A percentile compares a stretch with the other conserved stretches of the same genome.
Evolutionary conservation across 768 basidiomycete species (phyloP).

Genomic region (Multifurca ochricompacta): DNA sequence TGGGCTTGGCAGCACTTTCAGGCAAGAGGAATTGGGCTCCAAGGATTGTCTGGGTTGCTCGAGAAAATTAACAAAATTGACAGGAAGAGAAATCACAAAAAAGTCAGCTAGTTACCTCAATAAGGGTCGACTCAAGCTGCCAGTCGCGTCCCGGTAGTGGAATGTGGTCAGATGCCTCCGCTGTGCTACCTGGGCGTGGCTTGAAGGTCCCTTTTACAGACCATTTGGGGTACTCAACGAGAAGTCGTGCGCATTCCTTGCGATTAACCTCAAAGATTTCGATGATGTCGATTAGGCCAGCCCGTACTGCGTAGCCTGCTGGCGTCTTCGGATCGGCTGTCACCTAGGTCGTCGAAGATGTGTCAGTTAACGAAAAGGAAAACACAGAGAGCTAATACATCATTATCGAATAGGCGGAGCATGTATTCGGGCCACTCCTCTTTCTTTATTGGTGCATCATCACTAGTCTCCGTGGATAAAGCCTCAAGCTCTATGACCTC

Average conservation of each 20-base stretch:
- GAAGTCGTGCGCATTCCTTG: slow-evolving; percentile 84
- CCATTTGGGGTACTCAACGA: slow-evolving; percentile 86
- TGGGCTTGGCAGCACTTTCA: slow-evolving; percentile 60
- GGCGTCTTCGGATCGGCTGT: slow-evolving; percentile 70
- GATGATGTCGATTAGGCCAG: slow-evolving; percentile 65
- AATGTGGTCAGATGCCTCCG: slow-evolving; percentile 38
- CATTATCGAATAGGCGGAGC: slow-evolving; percentile 56
- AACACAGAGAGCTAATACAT: slow-evolving; percentile 28
- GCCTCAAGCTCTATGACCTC: slow-evolving; percentile 79
- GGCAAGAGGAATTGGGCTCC: slow-evolving; percentile 72
- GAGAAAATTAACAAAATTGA: not conserved
- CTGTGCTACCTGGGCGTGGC: slow-evolving; percentile 56
- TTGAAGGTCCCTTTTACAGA: slow-evolving; percentile 78
- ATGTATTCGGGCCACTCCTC: slow-evolving; percentile 78
- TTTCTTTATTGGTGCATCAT: slow-evolving; percentile 66
- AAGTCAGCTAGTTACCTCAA: slow-evolving; percentile 51
- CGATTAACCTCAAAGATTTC: slow-evolving; percentile 94
- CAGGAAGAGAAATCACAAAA: not conserved
- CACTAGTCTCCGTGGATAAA: slow-evolving; percentile 58
- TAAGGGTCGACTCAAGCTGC: slow-evolving; percentile 82
- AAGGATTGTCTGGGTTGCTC: slow-evolving; percentile 54
- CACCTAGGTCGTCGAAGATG: slow-evolving; percentile 37
- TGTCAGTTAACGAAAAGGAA: not conserved
- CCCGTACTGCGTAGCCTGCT: slow-evolving; percentile 72
- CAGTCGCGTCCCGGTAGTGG: slow-evolving; percentile 55